phyloP scores from a whole-genome alignment of 768 basidiomycete species.

The Amanita fuliginea region DNA sequence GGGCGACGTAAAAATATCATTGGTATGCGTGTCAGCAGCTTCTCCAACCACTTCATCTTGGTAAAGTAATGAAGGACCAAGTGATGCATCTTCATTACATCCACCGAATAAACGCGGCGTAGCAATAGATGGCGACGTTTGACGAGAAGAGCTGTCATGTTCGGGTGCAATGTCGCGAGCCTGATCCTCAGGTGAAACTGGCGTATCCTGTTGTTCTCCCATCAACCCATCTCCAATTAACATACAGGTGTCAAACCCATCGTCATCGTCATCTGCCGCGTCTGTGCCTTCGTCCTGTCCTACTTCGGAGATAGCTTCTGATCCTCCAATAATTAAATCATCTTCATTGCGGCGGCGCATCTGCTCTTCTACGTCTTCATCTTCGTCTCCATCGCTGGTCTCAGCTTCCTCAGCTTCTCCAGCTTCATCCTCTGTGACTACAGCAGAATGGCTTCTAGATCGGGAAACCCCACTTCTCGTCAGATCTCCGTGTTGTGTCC shows the following conservation, averaged over 20 bases:
- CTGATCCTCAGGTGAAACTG: neutral
- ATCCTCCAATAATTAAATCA: conserved; percentile 1
- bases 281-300: conserved; percentile 7
- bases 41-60: conserved; percentile 1
- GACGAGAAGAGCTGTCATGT: conserved; percentile 5
- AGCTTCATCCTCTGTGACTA: conserved; percentile 23
- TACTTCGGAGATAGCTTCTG: neutral
- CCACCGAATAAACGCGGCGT: neutral
- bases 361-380: conserved; percentile 16
- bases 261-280: conserved; percentile 9
- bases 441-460: conserved; percentile 30
- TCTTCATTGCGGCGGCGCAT: conserved; percentile 4
- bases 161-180: neutral
- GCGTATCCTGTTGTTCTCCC: neutral
- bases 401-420: conserved; percentile 21
- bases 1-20: neutral
- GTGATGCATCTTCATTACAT: neutral
- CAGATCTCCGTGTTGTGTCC: conserved; percentile 72
- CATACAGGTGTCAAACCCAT: conserved; percentile 9
- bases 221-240: conserved; percentile 3
- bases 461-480: conserved; percentile 30
- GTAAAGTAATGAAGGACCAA: neutral
- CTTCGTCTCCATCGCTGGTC: conserved; percentile 19
- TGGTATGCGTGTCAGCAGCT: neutral
- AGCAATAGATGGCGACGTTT: conserved; percentile 6